Evolutionary conservation across 768 basidiomycete species (phyloP).

Genomic region (Tylopilus balloui): DNA sequence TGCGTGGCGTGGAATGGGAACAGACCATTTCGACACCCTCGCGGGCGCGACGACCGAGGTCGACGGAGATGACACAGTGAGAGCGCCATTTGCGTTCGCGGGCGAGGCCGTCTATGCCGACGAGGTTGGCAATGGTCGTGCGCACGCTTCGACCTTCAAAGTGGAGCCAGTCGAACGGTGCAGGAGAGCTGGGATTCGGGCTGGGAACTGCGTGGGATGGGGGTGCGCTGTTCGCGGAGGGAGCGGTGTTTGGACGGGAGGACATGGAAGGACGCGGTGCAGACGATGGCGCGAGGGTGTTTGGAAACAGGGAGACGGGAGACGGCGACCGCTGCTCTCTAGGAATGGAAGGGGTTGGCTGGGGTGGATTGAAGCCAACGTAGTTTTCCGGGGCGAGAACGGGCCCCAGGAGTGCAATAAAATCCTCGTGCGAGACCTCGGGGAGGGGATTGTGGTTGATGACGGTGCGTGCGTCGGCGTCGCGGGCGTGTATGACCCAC

Average conservation of each 20-base stretch:
- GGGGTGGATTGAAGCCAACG: conserved; percentile 25
- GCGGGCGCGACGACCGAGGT: conserved; percentile 66
- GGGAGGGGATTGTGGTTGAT: conserved; percentile 87
- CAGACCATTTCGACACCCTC: conserved; percentile 79
- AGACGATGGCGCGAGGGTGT: conserved; percentile 16
- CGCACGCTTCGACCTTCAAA: conserved; percentile 79
- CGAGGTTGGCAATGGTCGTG: conserved; percentile 73
- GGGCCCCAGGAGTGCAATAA: conserved; percentile 75
- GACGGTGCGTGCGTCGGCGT: conserved; percentile 60
- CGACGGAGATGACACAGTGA: conserved; percentile 77
- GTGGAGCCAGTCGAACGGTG: conserved; percentile 84
- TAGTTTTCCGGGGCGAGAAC: conserved; percentile 80
- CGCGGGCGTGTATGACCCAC: conserved; percentile 76
- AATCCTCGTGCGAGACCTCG: conserved; percentile 84
- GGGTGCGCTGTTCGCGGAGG: conserved; percentile 21
- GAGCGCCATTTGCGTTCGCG: conserved; percentile 80
- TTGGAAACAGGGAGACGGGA: conserved; percentile 30
- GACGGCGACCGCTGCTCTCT: conserved; percentile 22
- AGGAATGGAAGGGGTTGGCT: conserved; percentile 14
- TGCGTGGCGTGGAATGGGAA: conserved; percentile 10
- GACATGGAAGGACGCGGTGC: conserved; percentile 34
- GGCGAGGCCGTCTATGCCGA: conserved; percentile 76
- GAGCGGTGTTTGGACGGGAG: conserved; percentile 30
- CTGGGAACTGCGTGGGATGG: conserved; percentile 23
- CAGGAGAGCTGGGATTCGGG: conserved; percentile 53